These are phyloP conservation scores for Metarhizium guizhouense DNA, from an alignment of 2,329 filamentous ascomycete species.

Conservation along the genomic window DNA sequence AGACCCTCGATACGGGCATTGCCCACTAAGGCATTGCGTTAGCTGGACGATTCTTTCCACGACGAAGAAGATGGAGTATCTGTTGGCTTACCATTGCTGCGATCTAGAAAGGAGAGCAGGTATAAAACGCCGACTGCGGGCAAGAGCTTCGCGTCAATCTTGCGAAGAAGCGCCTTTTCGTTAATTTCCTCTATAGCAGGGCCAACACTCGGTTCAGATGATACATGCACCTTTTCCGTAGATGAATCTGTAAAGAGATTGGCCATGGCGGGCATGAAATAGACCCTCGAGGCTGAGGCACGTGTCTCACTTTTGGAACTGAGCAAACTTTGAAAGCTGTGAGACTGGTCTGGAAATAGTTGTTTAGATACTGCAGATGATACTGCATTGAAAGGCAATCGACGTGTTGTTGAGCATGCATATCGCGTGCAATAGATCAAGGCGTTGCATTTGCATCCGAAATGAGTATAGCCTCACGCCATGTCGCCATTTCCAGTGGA, in stretches of 20 bases:
- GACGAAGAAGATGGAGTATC: slow-evolving; percentile 6
- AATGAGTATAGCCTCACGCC: not conserved
- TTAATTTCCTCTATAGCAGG: not conserved
- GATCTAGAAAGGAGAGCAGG: slow-evolving; percentile 46
- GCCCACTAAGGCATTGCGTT: not conserved
- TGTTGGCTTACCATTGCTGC: slow-evolving; percentile 43
- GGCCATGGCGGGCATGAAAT: not conserved
- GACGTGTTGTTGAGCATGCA: not conserved
- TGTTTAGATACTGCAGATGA: too few species aligned
- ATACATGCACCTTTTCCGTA: not conserved
- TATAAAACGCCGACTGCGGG: slow-evolving; percentile 47
- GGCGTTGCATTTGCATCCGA: not conserved
- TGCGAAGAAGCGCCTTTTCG: slow-evolving; percentile 38
- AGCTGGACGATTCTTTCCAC: not conserved
- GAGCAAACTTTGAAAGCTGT: not conserved
- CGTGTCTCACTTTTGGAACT: not conserved
- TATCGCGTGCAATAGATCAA: not conserved
- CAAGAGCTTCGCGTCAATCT: slow-evolving; percentile 41
- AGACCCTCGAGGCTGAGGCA: not conserved
- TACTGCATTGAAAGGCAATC: not conserved
- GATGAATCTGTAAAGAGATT: not conserved
- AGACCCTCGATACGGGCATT: not conserved
- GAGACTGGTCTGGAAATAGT: not conserved
- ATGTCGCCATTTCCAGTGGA: not conserved
- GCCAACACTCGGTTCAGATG: not conserved